phyloP scores from a whole-genome alignment of 495 filamentous ascomycete genomes.

The Staphylotrichum tortipilum region DNA sequence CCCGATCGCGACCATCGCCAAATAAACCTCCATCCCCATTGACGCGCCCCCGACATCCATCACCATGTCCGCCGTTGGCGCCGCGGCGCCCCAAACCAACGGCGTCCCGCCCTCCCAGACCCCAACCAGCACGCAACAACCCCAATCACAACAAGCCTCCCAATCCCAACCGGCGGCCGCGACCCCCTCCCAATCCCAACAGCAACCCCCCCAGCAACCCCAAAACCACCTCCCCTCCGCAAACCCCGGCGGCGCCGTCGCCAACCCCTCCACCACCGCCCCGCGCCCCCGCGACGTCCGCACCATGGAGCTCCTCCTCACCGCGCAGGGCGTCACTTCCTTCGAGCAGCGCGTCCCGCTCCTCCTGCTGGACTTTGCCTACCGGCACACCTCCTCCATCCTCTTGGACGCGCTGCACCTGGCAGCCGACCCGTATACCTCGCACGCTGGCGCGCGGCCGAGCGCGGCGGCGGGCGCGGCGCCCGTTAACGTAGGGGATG shows the following conservation, averaged over 20 bases:
- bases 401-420: slow-evolving; percentile 59
- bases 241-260: not conserved
- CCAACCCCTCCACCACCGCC: slow-evolving; percentile 42
- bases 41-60: not conserved
- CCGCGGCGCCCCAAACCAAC: slow-evolving; percentile 33
- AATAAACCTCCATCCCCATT: too few relatives aligned
- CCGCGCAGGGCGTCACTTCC: slow-evolving; percentile 73
- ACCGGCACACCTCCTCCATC: slow-evolving; percentile 64
- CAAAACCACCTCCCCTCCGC: slow-evolving; percentile 31
- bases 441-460: slow-evolving; percentile 41
- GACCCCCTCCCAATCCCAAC: slow-evolving; percentile 29
- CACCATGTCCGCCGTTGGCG: slow-evolving; percentile 11
- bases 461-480: slow-evolving; percentile 36
- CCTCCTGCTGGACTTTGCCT: slow-evolving; percentile 93
- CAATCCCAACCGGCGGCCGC: slow-evolving; percentile 10
- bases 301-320: slow-evolving; percentile 82
- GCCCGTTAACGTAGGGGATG: slow-evolving; percentile 39
- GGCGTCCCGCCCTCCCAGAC: slow-evolving; percentile 31
- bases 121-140: slow-evolving; percentile 22
- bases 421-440: slow-evolving; percentile 52
- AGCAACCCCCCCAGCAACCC: slow-evolving; percentile 18
- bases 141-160: slow-evolving; percentile 10
- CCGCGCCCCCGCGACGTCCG: slow-evolving; percentile 85
- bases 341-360: slow-evolving; percentile 94
- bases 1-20: too few relatives aligned